Base-by-base conservation (phyloP, 495 filamentous ascomycete species). In the Penicillium fimorum region DNA sequence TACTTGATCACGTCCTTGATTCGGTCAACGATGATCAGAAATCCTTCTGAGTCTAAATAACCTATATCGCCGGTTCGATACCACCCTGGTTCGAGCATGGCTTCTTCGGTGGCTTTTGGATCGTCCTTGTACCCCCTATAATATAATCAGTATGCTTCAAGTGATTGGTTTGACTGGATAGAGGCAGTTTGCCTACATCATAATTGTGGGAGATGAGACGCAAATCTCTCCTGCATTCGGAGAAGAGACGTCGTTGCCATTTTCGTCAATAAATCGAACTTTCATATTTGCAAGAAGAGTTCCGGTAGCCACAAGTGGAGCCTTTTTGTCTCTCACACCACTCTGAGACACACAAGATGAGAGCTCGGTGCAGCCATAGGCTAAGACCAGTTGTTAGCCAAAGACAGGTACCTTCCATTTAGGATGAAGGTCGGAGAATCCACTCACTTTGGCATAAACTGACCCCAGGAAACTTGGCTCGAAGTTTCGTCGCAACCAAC, bases 1-100 rank as follows among this genome's bases (percentile, higher is more conserved):
- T 70, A 75, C 48, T 71, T 72, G 53, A 75, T 68, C 37, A 73
- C 49, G 29, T 75, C 70, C 51, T 75, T 75, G 13, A 71, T 60
- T 20, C 70, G 70, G 52, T 72, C 72, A 15, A 64, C 64, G 53
- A 73, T 69, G 59, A 56, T 65, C 13, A 75, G 54, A 20, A 69
- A 62, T 3, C 62, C 68, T 1, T 57, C 6, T n/a, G 57, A 59
- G 20, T 81, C 78, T 45, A 76, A 66, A 27, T 81, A 75, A 5
- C 80, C 80, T 1, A 83, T 70, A 56, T 85, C 82, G 0, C 82
- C 82, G 0, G 81, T 84, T 47, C 79, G 78, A 49, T 79, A 78
- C 70, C 72, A 85, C 12, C 70, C 66, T 2, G 4, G 4, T 67
- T 71, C 64, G 20, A 37, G 22, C 25, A 56, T 56, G 10, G 45